Percentiles rank a stretch among this genome's conserved stretches.
Evolutionary conservation across 2,329 filamentous ascomycete genomes (phyloP).

Genomic region (Dothideomycetidae sp.): DNA sequence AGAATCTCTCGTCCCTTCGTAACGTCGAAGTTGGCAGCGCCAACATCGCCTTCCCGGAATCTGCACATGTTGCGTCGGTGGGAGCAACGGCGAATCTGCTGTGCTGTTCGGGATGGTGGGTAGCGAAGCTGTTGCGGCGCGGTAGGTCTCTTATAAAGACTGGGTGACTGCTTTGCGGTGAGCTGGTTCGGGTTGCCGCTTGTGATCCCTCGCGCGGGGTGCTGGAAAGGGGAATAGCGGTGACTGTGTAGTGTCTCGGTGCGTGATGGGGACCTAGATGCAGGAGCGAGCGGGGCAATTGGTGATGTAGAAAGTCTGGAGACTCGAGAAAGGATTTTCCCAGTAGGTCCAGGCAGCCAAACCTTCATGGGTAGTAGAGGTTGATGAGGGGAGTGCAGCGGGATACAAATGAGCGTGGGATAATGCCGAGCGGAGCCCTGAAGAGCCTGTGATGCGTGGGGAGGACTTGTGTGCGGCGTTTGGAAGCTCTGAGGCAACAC

Average conservation of each 20-base stretch:
- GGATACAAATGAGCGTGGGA: background rate
- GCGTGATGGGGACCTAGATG: too few species aligned
- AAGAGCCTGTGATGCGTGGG: background rate
- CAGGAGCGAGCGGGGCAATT: slow-evolving; percentile 1
- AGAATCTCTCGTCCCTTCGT: slow-evolving; percentile 65
- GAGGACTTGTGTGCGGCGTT: too few species aligned
- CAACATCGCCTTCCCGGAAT: slow-evolving; percentile 41
- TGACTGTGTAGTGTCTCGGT: slow-evolving; percentile 6
- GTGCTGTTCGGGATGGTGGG: slow-evolving; percentile 3
- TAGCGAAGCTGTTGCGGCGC: too few species aligned
- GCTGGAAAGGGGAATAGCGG: slow-evolving; percentile 8
- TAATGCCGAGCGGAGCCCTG: too few species aligned
- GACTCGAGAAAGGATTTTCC: background rate
- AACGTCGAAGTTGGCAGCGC: slow-evolving; percentile 44
- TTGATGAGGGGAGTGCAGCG: background rate
- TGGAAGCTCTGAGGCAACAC: too few species aligned
- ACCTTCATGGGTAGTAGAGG: background rate
- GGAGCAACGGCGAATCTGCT: slow-evolving; percentile 48
- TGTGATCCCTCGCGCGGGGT: too few species aligned
- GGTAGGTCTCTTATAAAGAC: too few species aligned
- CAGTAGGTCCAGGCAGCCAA: background rate
- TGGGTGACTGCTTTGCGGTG: too few species aligned
- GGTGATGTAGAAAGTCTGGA: background rate
- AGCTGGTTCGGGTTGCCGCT: too few species aligned
- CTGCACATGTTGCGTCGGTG: slow-evolving; percentile 64